Conservation (phyloP, 345 rosid species). For the Turritis glabra region DNA sequence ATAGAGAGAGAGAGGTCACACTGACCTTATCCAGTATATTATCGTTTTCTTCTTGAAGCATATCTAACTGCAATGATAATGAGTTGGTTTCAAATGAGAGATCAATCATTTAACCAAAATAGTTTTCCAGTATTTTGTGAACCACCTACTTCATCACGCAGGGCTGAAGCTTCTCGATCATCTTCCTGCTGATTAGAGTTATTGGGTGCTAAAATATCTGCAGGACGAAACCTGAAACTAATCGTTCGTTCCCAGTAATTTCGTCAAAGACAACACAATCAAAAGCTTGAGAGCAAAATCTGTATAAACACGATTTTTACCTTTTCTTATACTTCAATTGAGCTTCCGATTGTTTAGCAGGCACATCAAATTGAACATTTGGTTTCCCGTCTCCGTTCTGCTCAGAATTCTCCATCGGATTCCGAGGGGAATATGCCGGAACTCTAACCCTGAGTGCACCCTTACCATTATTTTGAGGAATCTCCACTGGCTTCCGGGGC, state of each 20-base stretch:
- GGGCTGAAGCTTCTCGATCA: conserved; percentile 90
- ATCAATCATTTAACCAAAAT: neutral
- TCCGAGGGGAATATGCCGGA: conserved; percentile 30
- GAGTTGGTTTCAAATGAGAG: conserved; percentile 29
- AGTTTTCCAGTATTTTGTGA: neutral
- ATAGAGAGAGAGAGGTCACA: neutral
- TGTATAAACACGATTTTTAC: neutral
- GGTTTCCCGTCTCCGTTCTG: neutral
- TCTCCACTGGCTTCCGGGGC: neutral
- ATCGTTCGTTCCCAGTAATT: conserved; percentile 11
- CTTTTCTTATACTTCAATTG: conserved; percentile 41
- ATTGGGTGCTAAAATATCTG: conserved; percentile 42
- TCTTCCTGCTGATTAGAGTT: conserved; percentile 47
- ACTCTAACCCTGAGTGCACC: conserved; percentile 33
- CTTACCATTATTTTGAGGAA: neutral
- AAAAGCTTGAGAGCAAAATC: neutral
- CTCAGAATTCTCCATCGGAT: conserved; percentile 18
- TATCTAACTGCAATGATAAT: conserved; percentile 74
- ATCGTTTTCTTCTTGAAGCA: conserved; percentile 92
- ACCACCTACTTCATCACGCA: conserved; percentile 86
- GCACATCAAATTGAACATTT: conserved; percentile 21
- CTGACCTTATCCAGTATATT: conserved; percentile 59
- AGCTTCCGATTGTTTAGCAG: conserved; percentile 32
- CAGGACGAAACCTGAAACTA: conserved; percentile 63
- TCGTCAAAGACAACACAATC: conserved; percentile 22